A percentile compares a stretch with the other conserved stretches of the same genome.
phyloP scores from a whole-genome alignment of 495 filamentous ascomycete genomes.

The Tuber brumale region DNA sequence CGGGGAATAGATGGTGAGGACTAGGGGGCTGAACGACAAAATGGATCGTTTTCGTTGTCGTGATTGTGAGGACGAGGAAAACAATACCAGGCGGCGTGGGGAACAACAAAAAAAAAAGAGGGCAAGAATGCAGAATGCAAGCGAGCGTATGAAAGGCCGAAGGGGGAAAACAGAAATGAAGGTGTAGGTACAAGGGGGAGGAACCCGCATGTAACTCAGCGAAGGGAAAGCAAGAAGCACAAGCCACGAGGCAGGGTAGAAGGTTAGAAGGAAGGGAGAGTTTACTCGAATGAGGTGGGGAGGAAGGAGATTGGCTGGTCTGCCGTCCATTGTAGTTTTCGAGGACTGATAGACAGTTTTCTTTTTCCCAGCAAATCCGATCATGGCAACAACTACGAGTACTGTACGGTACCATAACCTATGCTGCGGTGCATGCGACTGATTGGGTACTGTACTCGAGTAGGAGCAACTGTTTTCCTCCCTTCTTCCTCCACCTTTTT shows the following conservation, averaged over 20 bases:
- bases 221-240: slow-evolving; percentile 12
- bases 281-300: not conserved
- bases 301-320: not conserved
- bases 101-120: slow-evolving; percentile 19
- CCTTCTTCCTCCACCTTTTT: not conserved
- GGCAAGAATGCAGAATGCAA: slow-evolving; percentile 34
- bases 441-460: not conserved
- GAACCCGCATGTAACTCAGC: slow-evolving; percentile 11
- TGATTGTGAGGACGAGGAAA: slow-evolving; percentile 20
- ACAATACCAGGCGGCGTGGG: slow-evolving; percentile 27
- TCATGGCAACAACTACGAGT: not conserved
- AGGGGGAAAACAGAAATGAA: slow-evolving; percentile 27
- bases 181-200: slow-evolving; percentile 20
- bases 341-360: not conserved
- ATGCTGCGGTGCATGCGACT: not conserved
- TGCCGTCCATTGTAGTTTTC: not conserved
- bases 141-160: slow-evolving; percentile 31
- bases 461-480: not conserved
- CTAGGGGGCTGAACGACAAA: slow-evolving; percentile 11
- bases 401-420: not conserved
- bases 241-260: slow-evolving; percentile 12
- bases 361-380: not conserved
- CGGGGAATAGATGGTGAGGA: slow-evolving; percentile 16
- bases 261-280: slow-evolving; percentile 17
- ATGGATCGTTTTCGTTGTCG: slow-evolving; percentile 26